Conservation (phyloP, 768 basidiomycete species). For the Termitomyces sp. region DNA sequence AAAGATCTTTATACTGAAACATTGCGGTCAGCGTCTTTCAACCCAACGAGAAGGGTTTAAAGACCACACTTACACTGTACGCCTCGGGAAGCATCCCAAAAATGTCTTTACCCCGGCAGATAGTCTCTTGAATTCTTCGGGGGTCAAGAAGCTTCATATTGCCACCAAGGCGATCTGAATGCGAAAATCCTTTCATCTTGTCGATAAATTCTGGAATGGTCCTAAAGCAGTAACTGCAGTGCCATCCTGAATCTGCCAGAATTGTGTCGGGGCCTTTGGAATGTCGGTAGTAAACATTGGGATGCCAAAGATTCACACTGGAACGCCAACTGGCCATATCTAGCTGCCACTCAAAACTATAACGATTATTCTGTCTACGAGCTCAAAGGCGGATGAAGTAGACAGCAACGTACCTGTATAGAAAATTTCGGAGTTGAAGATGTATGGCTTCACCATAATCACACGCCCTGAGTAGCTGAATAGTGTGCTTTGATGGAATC, state of each 20-base stretch:
- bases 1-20: conserved; percentile 45
- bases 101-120: conserved; percentile 57
- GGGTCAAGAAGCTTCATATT: conserved; percentile 40
- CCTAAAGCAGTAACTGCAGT: conserved; percentile 65
- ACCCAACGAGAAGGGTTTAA: not conserved
- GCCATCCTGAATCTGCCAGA: conserved; percentile 64
- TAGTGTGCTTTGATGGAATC: conserved; percentile 47
- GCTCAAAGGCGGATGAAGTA: not conserved
- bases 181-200: conserved; percentile 60
- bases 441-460: conserved; percentile 49
- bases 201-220: conserved; percentile 50
- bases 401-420: conserved; percentile 45
- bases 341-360: conserved; percentile 53
- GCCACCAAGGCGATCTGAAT: conserved; percentile 55
- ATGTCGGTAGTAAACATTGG: conserved; percentile 40
- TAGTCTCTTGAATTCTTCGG: conserved; percentile 46
- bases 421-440: conserved; percentile 53
- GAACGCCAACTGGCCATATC: conserved; percentile 54
- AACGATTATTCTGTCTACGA: not conserved
- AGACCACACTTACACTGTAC: conserved; percentile 37
- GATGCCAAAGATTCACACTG: conserved; percentile 42
- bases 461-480: conserved; percentile 46
- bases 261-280: conserved; percentile 40
- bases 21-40: not conserved
- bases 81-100: conserved; percentile 65